Evolutionary conservation across 306 rosid species (phyloP), one percentile per base, ranked within the genome.

Genomic region (Vigna trinervia): DNA sequence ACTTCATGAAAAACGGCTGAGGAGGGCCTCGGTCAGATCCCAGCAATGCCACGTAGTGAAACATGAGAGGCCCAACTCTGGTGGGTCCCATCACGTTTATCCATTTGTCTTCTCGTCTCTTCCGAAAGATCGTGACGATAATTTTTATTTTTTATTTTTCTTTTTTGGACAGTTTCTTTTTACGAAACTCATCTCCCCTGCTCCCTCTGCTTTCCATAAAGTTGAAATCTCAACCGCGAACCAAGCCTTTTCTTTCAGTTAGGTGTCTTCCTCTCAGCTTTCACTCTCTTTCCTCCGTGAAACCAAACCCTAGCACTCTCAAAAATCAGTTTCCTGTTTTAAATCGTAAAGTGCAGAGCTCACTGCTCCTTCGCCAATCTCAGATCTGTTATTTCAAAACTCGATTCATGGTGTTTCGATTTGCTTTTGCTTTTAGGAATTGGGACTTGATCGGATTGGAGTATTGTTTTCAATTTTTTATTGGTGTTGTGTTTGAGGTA

Each of bases 161-260:
- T 30, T 30, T 83, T 46, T 41, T 2, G 46, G 77, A 60, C 77
- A 79, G 82, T 54, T 52, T 56, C 57, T 72, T 77, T 73, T 56
- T 58, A 6, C 61, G 36, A 75, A 69, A 63, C 87, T 82, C 79
- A 75, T 76, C 79, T 69, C 69, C 26, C 70, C 85, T 54, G 52
- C 84, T 73, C 72, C 77, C 81, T 84, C 59, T 76, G 63, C 81
- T 85, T 80, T 80, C 78, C 78, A 77, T 54, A 77, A 85, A 86
- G 85, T 89, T 67, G 70, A 86, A 91, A 89, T 91, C 92, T 88
- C 77, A 79, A 79, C 93, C 97, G 89, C 89, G 89, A 89, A 86
- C 85, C 88, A 76, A 74, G 81, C 88, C 75, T 83, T 84, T 85
- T 81, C 77, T 84, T 88, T 87, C 85, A 70, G 80, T 81, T 84